Conservation (phyloP, 1,284 basidiomycete species). For the Xerocomus minutiporus region DNA sequence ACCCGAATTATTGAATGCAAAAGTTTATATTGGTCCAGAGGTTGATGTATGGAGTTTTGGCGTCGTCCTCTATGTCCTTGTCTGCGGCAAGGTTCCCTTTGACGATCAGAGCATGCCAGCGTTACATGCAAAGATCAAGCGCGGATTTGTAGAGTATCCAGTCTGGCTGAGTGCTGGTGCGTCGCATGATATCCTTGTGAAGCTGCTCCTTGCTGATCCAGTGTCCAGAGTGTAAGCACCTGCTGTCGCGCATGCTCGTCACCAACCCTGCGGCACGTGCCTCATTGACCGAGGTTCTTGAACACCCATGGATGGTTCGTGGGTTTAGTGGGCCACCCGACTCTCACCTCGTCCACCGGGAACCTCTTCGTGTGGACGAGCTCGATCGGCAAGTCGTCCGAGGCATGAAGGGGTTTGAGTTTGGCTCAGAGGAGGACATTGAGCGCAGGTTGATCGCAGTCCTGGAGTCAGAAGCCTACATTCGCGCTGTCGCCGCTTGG, state of each 20-base stretch:
- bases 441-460: slow-evolving; percentile 70
- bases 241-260: slow-evolving; percentile 94
- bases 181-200: slow-evolving; percentile 21
- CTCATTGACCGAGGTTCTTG: slow-evolving; percentile 80
- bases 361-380: slow-evolving; percentile 83
- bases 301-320: slow-evolving; percentile 93
- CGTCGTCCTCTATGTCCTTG: slow-evolving; percentile 94
- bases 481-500: slow-evolving; percentile 71
- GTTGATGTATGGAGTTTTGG: slow-evolving; percentile 99
- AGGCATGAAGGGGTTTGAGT: slow-evolving; percentile 96
- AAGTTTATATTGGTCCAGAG: slow-evolving; percentile 95
- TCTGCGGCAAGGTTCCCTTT: slow-evolving; percentile 98
- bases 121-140: slow-evolving; percentile 97
- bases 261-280: slow-evolving; percentile 88
- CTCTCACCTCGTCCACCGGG: slow-evolving; percentile 81
- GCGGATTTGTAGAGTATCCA: slow-evolving; percentile 95
- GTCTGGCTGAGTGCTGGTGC: slow-evolving; percentile 91
- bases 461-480: slow-evolving; percentile 77
- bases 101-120: slow-evolving; percentile 99
- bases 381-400: slow-evolving; percentile 83
- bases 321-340: slow-evolving; percentile 80
- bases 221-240: slow-evolving; percentile 82
- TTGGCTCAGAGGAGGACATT: slow-evolving; percentile 86
- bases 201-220: slow-evolving; percentile 12
- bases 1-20: slow-evolving; percentile 93